Evolutionary conservation across 2,329 filamentous ascomycete genomes (phyloP), one percentile per base, ranked within the genome.

Genomic region (Aspergillus jensenii): DNA sequence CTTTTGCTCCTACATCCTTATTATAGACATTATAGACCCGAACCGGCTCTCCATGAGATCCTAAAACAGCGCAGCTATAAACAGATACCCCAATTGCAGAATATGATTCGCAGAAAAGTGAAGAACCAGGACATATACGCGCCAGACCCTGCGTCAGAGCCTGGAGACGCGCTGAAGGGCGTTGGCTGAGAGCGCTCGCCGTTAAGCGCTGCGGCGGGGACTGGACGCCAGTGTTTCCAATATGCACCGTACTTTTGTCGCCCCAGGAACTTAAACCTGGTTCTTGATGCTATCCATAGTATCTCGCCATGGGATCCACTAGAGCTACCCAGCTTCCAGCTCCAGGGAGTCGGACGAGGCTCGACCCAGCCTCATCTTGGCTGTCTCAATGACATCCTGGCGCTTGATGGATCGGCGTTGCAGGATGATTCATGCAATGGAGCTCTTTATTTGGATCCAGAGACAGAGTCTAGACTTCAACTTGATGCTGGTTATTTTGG

Each of bases 161-260:
- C 40, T 23, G 55, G 58, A 55, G 64, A 64, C 61, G 59, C 63
- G 65, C 58, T 27, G 40, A 47, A 49, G 65, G 62, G 56, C 64
- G 65, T 66, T 71, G 70, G 69, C 59, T 65, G 62, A 65, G 62
- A 67, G 37, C 44, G 21, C 45, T 48, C 58, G 56, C 48, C 51
- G 58, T 45, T 65, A 71, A 65, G 69, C 70, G 70, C 70, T 65
- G 53, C 25, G 51, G 68, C 68, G 67, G 69, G 61, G 55, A 54
- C 49, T 53, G 19, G 25, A 39, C 14, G n/a, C 49, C 47, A 45
- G 27, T 12, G 35, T n/a, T 37, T 14, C 35, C 14, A 37, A 37
- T 15, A 37, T 37, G 27, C 27, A 31, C 27, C 27, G 27, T 31
- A 31, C 27, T 31, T 31, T 31, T 31, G 27, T 31, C 27, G 9